A percentile compares a stretch with the other conserved stretches of the same genome.
These are phyloP conservation scores for Suzukiozyma palmioleophila DNA, from an alignment of 1,139 yeast genomes.

Conservation along the genomic window DNA sequence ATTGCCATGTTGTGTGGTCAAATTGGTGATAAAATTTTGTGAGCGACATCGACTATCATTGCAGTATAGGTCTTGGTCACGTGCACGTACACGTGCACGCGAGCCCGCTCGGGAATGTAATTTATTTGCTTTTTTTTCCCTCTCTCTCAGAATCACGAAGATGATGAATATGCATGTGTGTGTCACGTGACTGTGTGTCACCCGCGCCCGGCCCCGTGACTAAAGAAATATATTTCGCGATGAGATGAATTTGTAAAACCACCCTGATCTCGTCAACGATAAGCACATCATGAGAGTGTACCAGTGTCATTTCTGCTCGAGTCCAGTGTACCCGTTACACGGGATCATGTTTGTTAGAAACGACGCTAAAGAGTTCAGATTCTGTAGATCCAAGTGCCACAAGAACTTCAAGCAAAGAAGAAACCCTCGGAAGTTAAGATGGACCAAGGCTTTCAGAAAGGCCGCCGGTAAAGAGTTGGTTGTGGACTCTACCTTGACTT, in stretches of 20 bases:
- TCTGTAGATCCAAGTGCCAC: constrained; percentile 98
- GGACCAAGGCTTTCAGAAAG: constrained; percentile 99
- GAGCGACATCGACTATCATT: too few relatives aligned
- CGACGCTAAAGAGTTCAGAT: constrained; percentile 95
- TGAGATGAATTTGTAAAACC: constrained; percentile 9
- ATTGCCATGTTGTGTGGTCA: constrained; percentile 17
- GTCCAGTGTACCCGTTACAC: constrained; percentile 96
- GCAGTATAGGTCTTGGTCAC: too few relatives aligned
- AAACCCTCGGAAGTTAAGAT: constrained; percentile 94
- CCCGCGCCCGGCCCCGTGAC: too few relatives aligned
- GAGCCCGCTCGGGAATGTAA: too few relatives aligned
- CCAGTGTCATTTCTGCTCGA: constrained; percentile 94
- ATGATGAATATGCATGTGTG: too few relatives aligned
- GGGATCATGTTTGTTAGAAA: constrained; percentile 98
- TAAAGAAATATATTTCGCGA: not conserved
- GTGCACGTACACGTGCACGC: too few relatives aligned
- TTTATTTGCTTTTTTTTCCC: too few relatives aligned
- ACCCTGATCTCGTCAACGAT: too few relatives aligned
- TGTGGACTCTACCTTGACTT: constrained; percentile 92
- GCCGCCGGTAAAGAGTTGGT: constrained; percentile 99
- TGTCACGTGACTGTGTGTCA: too few relatives aligned
- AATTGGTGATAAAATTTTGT: too few relatives aligned
- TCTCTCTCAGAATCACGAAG: too few relatives aligned
- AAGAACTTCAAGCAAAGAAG: constrained; percentile 97
- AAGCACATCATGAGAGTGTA: constrained; percentile 71